Evolutionary conservation across 2,329 filamentous ascomycete genomes (phyloP).

Genomic region (Alternaria alternata): DNA sequence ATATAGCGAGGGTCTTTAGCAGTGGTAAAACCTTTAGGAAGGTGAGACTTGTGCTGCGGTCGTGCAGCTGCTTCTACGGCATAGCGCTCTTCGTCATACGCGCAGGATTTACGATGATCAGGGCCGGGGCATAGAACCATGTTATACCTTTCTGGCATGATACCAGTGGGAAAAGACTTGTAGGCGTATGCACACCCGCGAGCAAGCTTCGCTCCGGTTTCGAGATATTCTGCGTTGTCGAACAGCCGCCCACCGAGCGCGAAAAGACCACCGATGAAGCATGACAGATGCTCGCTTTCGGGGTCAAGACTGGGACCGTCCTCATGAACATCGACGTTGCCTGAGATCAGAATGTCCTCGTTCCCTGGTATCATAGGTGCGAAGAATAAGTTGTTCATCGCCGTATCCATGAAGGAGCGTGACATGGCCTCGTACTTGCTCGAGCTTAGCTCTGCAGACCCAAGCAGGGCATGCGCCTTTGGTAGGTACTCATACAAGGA

Average conservation of each 20-base stretch:
- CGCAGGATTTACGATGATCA: conserved; percentile 53
- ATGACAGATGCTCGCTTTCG: conserved; percentile 66
- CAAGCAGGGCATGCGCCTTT: conserved; percentile 45
- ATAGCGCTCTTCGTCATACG: conserved; percentile 55
- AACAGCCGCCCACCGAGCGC: conserved; percentile 66
- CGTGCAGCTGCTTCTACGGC: conserved; percentile 25
- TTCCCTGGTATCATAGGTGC: conserved; percentile 52
- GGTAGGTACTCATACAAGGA: conserved; percentile 51
- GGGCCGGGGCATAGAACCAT: conserved; percentile 57
- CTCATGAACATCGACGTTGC: conserved; percentile 43
- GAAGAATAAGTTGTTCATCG: conserved; percentile 58
- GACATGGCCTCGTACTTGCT: conserved; percentile 65
- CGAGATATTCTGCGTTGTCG: conserved; percentile 59
- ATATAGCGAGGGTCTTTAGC: conserved; percentile 56
- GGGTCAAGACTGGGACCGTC: conserved; percentile 47
- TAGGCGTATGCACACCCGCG: conserved; percentile 70
- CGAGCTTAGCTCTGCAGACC: conserved; percentile 57
- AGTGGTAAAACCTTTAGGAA: conserved; percentile 56
- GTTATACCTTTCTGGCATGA: conserved; percentile 68
- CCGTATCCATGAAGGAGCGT: conserved; percentile 54
- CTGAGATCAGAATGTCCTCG: conserved; percentile 42
- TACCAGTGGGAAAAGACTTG: conserved; percentile 61
- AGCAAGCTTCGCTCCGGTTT: conserved; percentile 65
- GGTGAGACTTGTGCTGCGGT: conserved; percentile 38
- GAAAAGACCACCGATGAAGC: conserved; percentile 70